Base-by-base conservation (phyloP, 106 monocot species). In the Acorus calamus region DNA sequence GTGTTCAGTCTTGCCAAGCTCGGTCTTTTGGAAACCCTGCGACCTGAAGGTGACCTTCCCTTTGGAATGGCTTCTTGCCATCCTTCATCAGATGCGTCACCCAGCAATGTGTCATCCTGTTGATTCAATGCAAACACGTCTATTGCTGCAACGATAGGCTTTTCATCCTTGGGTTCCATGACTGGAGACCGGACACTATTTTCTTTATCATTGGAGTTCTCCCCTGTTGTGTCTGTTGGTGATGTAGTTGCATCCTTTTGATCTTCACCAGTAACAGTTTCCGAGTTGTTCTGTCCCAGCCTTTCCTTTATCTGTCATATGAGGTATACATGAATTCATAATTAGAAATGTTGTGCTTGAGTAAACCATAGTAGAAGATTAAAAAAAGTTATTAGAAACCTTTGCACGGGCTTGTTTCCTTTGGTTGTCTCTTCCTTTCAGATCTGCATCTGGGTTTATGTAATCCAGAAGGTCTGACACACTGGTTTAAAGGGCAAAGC, bases 391-490 rank as follows among this genome's bases (percentile, higher is more conserved):
- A 74, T 50, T 61, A 11, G 53, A 59, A 47, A 92, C 93, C 93
- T 90, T 94, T 61, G 86, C 81, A 53, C 86, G 89, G 55, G 94
- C 84, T 68, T 81, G 77, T 73, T 87, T 94, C 74, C 67, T 89
- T 59, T 82, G 89, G 66, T 78, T 77, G 71, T 94, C 89, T 80
- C 84, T 89, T 57, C 81, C 67, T 71, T 89, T 94, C 46, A 90
- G 67, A 52, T 94, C 89, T 47, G 73, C 74, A 68, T 94, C 94
- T 14, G 94, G 94, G 61, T 90, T 96, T 55, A 96, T 96, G 62
- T 89, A 96, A 77, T 96, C 90, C 68, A 96, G 59, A 84, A 96
- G 90, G 62, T 96, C 94, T 51, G 94, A 96, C 5, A 96, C 94
- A 74, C 94, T 96, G 76, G 14, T 50, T 59, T 42, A 63, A 56